Conservation (phyloP, 2,329 filamentous ascomycete species). For the Hyphodiscus sp. region DNA sequence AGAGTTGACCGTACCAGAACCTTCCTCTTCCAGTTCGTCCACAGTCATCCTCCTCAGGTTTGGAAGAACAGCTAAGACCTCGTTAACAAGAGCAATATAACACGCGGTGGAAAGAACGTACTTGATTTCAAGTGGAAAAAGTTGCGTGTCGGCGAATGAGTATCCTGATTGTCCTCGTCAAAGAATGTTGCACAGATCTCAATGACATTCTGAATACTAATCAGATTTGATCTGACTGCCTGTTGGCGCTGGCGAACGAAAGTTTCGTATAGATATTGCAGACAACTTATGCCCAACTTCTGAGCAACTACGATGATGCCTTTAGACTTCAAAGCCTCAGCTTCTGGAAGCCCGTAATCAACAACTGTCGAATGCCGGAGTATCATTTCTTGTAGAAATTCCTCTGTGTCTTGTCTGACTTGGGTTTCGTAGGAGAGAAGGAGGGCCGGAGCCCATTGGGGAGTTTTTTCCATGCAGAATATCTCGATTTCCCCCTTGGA, state of each 20-base stretch:
- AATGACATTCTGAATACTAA: slow-evolving; percentile 23
- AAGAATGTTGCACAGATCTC: slow-evolving; percentile 22
- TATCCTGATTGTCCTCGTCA: slow-evolving; percentile 16
- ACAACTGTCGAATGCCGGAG: slow-evolving; percentile 12
- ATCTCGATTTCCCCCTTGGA: slow-evolving; percentile 30
- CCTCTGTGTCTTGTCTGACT: slow-evolving; percentile 37
- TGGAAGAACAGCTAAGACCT: slow-evolving; percentile 22
- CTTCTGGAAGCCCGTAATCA: slow-evolving; percentile 11
- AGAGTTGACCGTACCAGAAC: slow-evolving; percentile 30
- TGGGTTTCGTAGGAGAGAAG: slow-evolving; percentile 42
- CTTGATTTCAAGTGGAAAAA: slow-evolving; percentile 14
- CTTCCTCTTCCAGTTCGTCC: slow-evolving; percentile 33
- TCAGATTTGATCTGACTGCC: slow-evolving; percentile 23
- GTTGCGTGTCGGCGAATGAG: neutral
- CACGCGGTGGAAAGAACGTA: slow-evolving; percentile 12
- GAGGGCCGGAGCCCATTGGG: slow-evolving; percentile 44
- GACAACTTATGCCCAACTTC: slow-evolving; percentile 23
- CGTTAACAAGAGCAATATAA: slow-evolving; percentile 7
- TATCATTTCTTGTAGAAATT: slow-evolving; percentile 21
- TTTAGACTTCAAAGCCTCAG: slow-evolving; percentile 9
- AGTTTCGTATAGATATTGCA: slow-evolving; percentile 26
- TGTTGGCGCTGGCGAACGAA: slow-evolving; percentile 24
- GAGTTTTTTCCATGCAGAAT: slow-evolving; percentile 34
- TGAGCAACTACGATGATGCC: slow-evolving; percentile 14
- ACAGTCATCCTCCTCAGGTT: slow-evolving; percentile 27